Conservation (phyloP, 345 rosid species). For the Crucihimalaya himalaica region DNA sequence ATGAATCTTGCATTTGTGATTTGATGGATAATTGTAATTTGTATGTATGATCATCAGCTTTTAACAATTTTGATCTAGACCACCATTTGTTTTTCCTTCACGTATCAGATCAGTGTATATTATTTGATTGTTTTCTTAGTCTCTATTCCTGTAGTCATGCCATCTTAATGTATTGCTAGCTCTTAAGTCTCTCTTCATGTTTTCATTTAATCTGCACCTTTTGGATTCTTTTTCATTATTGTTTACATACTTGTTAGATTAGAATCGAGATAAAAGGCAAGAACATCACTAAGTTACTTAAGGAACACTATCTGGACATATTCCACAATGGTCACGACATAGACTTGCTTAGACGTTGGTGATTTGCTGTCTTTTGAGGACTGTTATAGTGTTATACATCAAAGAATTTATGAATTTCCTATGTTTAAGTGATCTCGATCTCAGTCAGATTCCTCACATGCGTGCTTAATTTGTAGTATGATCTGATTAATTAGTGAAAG, state of each 20-base stretch:
- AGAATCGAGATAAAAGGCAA: not conserved
- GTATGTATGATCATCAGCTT: not conserved
- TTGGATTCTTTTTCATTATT: not conserved
- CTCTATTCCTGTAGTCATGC: not conserved
- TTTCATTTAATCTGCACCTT: not conserved
- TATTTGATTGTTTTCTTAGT: not conserved
- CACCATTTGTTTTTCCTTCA: not conserved
- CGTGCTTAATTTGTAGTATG: not conserved
- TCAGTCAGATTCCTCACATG: slow-evolving; percentile 8
- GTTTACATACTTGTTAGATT: slow-evolving; percentile 4
- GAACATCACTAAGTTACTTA: not conserved
- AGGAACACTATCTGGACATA: not conserved
- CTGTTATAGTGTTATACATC: not conserved
- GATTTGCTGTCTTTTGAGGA: slow-evolving; percentile 18
- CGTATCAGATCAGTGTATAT: not conserved
- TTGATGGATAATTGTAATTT: not conserved
- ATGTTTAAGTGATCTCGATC: no score
- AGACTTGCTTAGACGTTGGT: not conserved
- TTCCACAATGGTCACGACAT: slow-evolving; percentile 7
- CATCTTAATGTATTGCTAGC: not conserved
- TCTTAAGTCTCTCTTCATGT: not conserved
- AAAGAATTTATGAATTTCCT: no score
- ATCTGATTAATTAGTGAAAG: not conserved
- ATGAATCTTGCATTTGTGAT: not conserved
- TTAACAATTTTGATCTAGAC: no score